phyloP scores from a whole-genome alignment of 2,329 filamentous ascomycete species.

The Epichloe sylvatica region DNA sequence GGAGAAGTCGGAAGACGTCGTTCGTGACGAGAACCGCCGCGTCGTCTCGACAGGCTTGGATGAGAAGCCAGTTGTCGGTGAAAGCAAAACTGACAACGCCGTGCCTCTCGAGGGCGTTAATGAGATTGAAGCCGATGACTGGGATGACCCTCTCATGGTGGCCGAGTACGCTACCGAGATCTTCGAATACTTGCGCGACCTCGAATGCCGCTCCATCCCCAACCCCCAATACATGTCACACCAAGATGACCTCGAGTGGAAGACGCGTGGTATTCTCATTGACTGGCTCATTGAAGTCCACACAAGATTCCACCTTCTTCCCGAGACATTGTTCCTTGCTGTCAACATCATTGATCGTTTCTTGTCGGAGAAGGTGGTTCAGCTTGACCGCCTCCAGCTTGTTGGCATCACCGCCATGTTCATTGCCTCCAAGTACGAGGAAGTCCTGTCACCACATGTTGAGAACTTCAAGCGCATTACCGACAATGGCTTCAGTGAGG shows the following conservation, averaged over 20 bases:
- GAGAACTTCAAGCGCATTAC: conserved; percentile 95
- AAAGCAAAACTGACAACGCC: background rate
- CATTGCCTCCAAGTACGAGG: conserved; percentile 97
- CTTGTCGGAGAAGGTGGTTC: conserved; percentile 86
- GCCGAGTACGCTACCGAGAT: conserved; percentile 96
- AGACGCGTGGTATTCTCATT: conserved; percentile 91
- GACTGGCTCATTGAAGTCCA: conserved; percentile 99
- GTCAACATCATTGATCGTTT: conserved; percentile 99
- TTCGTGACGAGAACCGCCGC: conserved; percentile 36
- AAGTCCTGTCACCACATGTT: conserved; percentile 91
- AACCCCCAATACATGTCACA: conserved; percentile 92
- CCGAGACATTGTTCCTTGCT: conserved; percentile 89
- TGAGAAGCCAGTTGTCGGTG: conserved; percentile 13
- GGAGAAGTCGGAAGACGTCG: conserved; percentile 5
- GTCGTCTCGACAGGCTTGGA: conserved; percentile 12
- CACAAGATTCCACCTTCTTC: conserved; percentile 86
- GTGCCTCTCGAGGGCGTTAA: background rate
- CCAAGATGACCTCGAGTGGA: conserved; percentile 93
- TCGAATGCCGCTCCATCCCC: conserved; percentile 66
- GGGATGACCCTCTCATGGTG: conserved; percentile 92
- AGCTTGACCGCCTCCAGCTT: conserved; percentile 87
- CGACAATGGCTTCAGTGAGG: conserved; percentile 88
- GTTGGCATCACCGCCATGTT: conserved; percentile 99
- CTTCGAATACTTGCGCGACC: conserved; percentile 83
- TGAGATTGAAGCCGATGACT: conserved; percentile 63